These are phyloP conservation scores for Lepidopterella palustris DNA, from an alignment of 495 filamentous ascomycete genomes.

Conservation along the genomic window DNA sequence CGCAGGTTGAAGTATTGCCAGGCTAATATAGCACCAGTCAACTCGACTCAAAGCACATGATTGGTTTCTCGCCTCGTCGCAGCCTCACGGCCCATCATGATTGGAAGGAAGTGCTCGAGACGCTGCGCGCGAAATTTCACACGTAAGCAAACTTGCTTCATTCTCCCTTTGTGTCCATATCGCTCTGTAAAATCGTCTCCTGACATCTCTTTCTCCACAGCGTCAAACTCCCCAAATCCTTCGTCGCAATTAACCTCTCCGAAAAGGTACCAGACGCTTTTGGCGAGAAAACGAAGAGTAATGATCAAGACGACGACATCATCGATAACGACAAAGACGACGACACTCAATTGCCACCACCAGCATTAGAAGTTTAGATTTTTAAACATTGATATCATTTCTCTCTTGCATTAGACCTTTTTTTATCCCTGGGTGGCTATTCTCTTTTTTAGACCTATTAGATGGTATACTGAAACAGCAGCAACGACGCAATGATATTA, in stretches of 20 bases:
- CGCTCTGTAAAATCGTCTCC: background rate
- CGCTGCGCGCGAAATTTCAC: slow-evolving; percentile 86
- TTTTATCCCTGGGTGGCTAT: too few species aligned
- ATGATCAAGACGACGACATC: background rate
- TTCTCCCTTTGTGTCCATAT: slow-evolving; percentile 1
- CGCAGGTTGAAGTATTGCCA: background rate
- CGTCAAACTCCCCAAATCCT: slow-evolving; percentile 90
- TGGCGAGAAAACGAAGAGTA: background rate
- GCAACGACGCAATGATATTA: too few species aligned
- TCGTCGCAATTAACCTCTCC: slow-evolving; percentile 84
- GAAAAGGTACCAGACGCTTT: slow-evolving; percentile 49
- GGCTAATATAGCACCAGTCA: slow-evolving; percentile 39
- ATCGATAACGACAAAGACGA: background rate
- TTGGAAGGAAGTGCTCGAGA: slow-evolving; percentile 94
- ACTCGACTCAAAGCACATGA: slow-evolving; percentile 89
- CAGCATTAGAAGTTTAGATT: too few species aligned
- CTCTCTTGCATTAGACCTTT: too few species aligned
- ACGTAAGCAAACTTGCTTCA: slow-evolving; percentile 53
- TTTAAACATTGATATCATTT: too few species aligned
- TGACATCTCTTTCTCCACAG: slow-evolving; percentile 39
- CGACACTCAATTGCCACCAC: slow-evolving; percentile 1
- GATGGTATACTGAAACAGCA: too few species aligned
- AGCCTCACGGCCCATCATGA: slow-evolving; percentile 87
- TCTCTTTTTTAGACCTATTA: too few species aligned
- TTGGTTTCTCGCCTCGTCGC: slow-evolving; percentile 80